Percentiles rank a stretch among this genome's conserved stretches.
Conservation (phyloP, 805 yeast species). For the Wickerhamomyces canadensis region DNA sequence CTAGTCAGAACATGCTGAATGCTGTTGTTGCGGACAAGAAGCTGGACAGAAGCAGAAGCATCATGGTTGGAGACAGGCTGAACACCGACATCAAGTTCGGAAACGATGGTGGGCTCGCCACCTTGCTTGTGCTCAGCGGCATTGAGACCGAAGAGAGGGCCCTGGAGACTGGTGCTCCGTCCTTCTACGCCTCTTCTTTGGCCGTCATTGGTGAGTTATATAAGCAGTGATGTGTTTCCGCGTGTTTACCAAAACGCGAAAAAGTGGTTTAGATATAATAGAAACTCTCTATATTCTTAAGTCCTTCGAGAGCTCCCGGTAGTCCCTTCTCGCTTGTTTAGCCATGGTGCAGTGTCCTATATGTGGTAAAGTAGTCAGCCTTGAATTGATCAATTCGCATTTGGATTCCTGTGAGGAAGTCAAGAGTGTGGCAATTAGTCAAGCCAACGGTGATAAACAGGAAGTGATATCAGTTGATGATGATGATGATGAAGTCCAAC, state of each 20-base stretch:
- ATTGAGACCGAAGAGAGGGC: constrained; percentile 74
- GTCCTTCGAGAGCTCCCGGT: too few species aligned
- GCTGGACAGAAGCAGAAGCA: constrained; percentile 52
- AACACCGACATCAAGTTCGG: constrained; percentile 96
- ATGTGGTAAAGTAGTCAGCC: constrained; percentile 14
- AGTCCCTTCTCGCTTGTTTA: too few species aligned
- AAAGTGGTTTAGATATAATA: too few species aligned
- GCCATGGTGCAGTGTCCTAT: constrained; percentile 24
- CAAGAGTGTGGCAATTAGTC: background rate
- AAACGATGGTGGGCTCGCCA: constrained; percentile 76
- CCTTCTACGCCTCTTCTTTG: constrained; percentile 60
- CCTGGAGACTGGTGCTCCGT: constrained; percentile 45
- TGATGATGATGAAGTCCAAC: too few species aligned
- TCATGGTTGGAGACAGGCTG: constrained; percentile 94
- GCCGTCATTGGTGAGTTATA: constrained; percentile 59
- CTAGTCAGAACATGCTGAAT: constrained; percentile 84
- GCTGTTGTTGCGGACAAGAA: constrained; percentile 63
- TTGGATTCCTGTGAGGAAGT: constrained; percentile 19
- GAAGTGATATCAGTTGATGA: background rate
- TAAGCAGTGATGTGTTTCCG: constrained; percentile 40
- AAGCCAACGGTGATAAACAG: background rate
- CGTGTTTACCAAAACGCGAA: too few species aligned
- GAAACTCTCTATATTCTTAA: too few species aligned
- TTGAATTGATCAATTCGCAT: constrained; percentile 19
- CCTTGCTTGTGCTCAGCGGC: constrained; percentile 86